These are phyloP conservation scores for Rhodamnia argentea DNA, from an alignment of 345 rosid genomes.

Conservation along the genomic window DNA sequence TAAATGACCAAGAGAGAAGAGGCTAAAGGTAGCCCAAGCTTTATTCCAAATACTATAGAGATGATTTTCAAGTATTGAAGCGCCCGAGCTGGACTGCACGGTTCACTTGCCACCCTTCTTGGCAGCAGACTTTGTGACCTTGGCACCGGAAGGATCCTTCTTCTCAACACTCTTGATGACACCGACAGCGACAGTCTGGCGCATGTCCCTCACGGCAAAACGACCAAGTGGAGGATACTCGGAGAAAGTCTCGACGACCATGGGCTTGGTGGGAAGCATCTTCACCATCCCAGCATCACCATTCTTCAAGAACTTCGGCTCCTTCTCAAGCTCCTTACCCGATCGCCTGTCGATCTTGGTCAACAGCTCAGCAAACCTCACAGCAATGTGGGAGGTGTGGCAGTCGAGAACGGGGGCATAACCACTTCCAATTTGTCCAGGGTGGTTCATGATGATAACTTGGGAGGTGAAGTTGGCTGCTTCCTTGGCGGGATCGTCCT, in stretches of 20 bases:
- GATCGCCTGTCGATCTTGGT: slow-evolving; percentile 80
- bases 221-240: slow-evolving; percentile 83
- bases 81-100: not conserved
- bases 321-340: slow-evolving; percentile 80
- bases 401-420: slow-evolving; percentile 83
- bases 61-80: not conserved
- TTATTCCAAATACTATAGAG: slow-evolving; percentile 1
- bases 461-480: slow-evolving; percentile 78
- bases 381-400: slow-evolving; percentile 84
- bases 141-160: slow-evolving; percentile 75
- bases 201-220: slow-evolving; percentile 89
- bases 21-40: not conserved
- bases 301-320: slow-evolving; percentile 76
- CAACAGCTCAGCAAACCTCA: slow-evolving; percentile 52
- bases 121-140: slow-evolving; percentile 81
- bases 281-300: slow-evolving; percentile 75
- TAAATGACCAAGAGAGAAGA: not conserved
- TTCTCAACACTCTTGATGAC: slow-evolving; percentile 81
- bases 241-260: slow-evolving; percentile 86
- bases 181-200: slow-evolving; percentile 87
- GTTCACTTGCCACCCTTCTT: slow-evolving; percentile 82
- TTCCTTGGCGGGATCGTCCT: slow-evolving; percentile 80
- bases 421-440: slow-evolving; percentile 85
- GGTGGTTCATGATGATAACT: slow-evolving; percentile 92
- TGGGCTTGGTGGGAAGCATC: slow-evolving; percentile 89